phyloP scores from a whole-genome alignment of 2,329 filamentous ascomycete genomes.

The Nigrospora oryzae region DNA sequence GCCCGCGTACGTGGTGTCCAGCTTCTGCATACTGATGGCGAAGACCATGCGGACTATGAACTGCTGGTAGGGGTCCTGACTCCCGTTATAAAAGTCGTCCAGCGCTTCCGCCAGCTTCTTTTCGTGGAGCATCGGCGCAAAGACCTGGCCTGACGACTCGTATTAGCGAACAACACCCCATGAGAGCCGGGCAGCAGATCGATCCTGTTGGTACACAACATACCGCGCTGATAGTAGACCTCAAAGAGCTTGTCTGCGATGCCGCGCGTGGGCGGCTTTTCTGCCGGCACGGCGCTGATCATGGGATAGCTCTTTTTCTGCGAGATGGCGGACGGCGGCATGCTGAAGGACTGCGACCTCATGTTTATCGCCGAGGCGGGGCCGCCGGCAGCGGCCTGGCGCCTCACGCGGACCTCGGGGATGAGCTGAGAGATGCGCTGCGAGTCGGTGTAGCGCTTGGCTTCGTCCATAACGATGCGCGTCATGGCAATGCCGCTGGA shows the following conservation, averaged over 20 bases:
- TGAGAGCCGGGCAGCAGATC: no score
- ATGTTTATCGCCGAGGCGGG: slow-evolving; percentile 16
- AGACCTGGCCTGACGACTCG: slow-evolving; percentile 61
- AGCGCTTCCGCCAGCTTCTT: slow-evolving; percentile 67
- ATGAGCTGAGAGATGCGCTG: slow-evolving; percentile 90
- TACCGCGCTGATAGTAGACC: slow-evolving; percentile 74
- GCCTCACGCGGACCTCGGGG: slow-evolving; percentile 59
- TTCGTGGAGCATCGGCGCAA: slow-evolving; percentile 83
- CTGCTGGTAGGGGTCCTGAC: slow-evolving; percentile 71
- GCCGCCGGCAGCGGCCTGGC: slow-evolving; percentile 26
- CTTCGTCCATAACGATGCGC: slow-evolving; percentile 89
- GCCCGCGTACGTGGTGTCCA: slow-evolving; percentile 83
- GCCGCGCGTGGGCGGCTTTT: slow-evolving; percentile 62
- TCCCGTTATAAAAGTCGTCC: slow-evolving; percentile 71
- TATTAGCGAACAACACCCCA: slow-evolving; percentile 10
- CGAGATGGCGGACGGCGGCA: slow-evolving; percentile 38
- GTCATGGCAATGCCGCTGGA: slow-evolving; percentile 96
- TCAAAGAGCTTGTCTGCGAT: slow-evolving; percentile 74
- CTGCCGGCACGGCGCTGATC: slow-evolving; percentile 76
- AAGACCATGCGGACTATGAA: slow-evolving; percentile 88
- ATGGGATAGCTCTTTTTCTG: slow-evolving; percentile 85
- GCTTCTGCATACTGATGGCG: slow-evolving; percentile 88
- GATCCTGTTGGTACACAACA: neutral
- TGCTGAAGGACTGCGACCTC: slow-evolving; percentile 58
- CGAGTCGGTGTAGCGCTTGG: slow-evolving; percentile 85